phyloP scores from a whole-genome alignment of 2,329 filamentous ascomycete genomes.

The Fusarium buxicola region DNA sequence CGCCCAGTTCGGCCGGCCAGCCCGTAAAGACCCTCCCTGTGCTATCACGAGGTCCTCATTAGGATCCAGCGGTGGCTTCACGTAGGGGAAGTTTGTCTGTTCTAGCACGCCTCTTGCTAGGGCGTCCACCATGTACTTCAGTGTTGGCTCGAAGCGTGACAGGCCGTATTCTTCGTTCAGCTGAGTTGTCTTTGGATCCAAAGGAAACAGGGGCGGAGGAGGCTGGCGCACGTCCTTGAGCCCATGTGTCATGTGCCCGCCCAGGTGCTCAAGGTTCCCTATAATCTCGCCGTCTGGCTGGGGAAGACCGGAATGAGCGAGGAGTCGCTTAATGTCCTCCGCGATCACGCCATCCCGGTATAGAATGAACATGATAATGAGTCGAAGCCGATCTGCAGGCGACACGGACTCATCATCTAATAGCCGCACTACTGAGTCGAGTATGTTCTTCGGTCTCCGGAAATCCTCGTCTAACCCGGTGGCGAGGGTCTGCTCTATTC shows the following conservation, averaged over 20 bases:
- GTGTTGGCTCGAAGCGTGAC: conserved; percentile 84
- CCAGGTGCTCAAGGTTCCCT: conserved; percentile 83
- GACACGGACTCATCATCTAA: conserved; percentile 84
- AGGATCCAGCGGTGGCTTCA: conserved; percentile 74
- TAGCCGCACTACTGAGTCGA: conserved; percentile 86
- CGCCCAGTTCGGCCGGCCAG: conserved; percentile 95
- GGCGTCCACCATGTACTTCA: conserved; percentile 87
- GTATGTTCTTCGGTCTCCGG: conserved; percentile 88
- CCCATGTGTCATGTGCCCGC: conserved; percentile 73
- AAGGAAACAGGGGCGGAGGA: conserved; percentile 76
- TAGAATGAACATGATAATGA: conserved; percentile 87
- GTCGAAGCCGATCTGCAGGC: conserved; percentile 80
- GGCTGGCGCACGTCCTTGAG: conserved; percentile 82
- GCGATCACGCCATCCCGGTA: conserved; percentile 87
- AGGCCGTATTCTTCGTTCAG: conserved; percentile 82
- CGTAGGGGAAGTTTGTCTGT: conserved; percentile 75
- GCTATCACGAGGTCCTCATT: conserved; percentile 68
- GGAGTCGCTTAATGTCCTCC: conserved; percentile 85
- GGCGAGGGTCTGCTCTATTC: conserved; percentile 88
- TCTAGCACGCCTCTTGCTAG: conserved; percentile 76
- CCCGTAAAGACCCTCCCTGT: conserved; percentile 81
- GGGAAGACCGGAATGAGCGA: conserved; percentile 84
- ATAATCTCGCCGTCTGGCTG: conserved; percentile 78
- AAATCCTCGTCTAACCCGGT: conserved; percentile 95
- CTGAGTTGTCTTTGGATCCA: conserved; percentile 67